Evolutionary conservation across 441 rosid species (phyloP).

Genomic region (Hura crepitans): DNA sequence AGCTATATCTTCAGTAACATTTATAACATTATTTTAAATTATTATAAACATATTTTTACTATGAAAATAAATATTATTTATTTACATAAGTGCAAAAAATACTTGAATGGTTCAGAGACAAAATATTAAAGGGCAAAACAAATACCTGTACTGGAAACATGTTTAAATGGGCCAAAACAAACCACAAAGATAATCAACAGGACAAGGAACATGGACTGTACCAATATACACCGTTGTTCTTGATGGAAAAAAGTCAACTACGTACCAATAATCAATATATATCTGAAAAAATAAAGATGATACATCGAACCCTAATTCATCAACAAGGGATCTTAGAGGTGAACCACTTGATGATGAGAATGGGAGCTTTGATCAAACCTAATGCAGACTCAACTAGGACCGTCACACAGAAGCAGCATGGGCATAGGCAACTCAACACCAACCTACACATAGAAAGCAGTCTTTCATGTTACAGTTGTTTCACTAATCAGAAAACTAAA

Average conservation of each 20-base stretch:
- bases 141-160: background rate
- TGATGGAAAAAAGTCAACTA: background rate
- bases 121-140: too few species aligned
- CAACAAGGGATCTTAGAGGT: constrained; percentile 59
- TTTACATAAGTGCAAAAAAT: too few species aligned
- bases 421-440: constrained; percentile 51
- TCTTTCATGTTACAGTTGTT: too few species aligned
- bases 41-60: too few species aligned
- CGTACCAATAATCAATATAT: too few species aligned
- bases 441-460: constrained; percentile 26
- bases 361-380: constrained; percentile 59
- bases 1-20: too few species aligned
- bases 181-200: background rate
- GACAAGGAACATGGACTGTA: background rate
- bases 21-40: too few species aligned
- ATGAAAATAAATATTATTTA: too few species aligned
- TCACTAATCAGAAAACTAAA: too few species aligned
- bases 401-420: constrained; percentile 53
- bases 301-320: background rate
- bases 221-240: too few species aligned
- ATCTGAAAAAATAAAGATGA: background rate
- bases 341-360: constrained; percentile 65
- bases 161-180: background rate
- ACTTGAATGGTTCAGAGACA: too few species aligned
- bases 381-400: constrained; percentile 53